These are phyloP conservation scores for Dionaea muscipula DNA, from an alignment of 179 eudicot species.

Conservation along the genomic window DNA sequence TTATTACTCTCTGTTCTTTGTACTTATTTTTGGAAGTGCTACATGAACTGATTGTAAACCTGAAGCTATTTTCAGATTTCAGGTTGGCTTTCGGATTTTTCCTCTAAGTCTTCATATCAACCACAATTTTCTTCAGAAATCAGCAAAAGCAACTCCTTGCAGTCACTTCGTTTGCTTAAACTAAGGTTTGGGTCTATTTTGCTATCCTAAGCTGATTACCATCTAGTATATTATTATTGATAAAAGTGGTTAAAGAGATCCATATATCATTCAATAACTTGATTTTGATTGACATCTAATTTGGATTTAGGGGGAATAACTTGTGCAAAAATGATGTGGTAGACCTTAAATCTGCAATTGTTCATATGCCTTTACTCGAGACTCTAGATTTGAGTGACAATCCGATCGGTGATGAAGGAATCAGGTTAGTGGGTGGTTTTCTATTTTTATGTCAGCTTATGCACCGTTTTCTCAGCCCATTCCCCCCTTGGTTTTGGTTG, in stretches of 20 bases:
- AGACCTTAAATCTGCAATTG: slow-evolving; percentile 52
- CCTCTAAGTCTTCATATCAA: slow-evolving; percentile 23
- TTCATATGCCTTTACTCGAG: slow-evolving; percentile 58
- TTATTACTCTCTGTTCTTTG: background rate
- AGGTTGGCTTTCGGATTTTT: slow-evolving; percentile 66
- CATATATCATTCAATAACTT: no score
- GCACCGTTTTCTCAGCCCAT: no score
- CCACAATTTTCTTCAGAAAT: slow-evolving; percentile 16
- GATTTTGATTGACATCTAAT: slow-evolving; percentile 4
- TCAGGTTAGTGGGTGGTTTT: slow-evolving; percentile 32
- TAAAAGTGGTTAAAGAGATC: no score
- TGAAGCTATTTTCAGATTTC: slow-evolving; percentile 43
- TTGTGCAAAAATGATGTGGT: slow-evolving; percentile 42
- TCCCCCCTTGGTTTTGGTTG: no score
- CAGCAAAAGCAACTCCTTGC: slow-evolving; percentile 40
- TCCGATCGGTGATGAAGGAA: slow-evolving; percentile 61
- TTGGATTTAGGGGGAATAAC: slow-evolving; percentile 48
- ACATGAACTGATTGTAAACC: no score
- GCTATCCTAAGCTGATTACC: background rate
- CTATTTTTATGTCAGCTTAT: slow-evolving; percentile 2
- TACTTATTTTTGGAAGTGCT: background rate
- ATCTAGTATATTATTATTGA: background rate
- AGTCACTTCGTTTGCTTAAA: slow-evolving; percentile 53
- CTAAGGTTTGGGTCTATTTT: slow-evolving; percentile 42
- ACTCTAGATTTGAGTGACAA: slow-evolving; percentile 71